Evolutionary conservation across 208 protist species (phyloP).

Genomic region (Acanthamoeba sp.): DNA sequence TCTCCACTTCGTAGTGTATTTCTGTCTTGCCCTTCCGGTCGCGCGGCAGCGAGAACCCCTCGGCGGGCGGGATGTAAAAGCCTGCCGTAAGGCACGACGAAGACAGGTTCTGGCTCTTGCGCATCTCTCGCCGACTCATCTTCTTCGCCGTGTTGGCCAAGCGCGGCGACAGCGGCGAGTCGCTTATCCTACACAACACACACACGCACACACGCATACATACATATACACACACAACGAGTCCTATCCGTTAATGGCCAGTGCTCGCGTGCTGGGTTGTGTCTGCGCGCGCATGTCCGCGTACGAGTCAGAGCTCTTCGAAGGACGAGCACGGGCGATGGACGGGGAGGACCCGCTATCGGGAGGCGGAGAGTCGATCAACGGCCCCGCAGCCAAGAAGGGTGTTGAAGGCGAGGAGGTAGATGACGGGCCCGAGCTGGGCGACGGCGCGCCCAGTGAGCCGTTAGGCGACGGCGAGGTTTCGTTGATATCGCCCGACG

Average conservation of each 20-base stretch:
- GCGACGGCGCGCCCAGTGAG: not conserved
- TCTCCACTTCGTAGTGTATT: constrained; percentile 41
- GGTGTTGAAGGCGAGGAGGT: not conserved
- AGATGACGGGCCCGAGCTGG: not conserved
- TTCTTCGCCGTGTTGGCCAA: not conserved
- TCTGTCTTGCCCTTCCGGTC: constrained; percentile 47
- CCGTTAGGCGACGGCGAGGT: not conserved
- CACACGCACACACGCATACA: too few species aligned
- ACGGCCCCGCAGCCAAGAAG: too few species aligned
- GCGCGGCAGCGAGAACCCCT: constrained; percentile 2
- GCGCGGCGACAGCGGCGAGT: too few species aligned
- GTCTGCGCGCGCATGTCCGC: too few species aligned
- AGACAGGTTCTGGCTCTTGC: constrained; percentile 29
- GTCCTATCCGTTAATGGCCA: too few species aligned
- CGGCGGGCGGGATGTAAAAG: not conserved
- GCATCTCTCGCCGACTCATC: constrained; percentile 13
- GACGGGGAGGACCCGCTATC: not conserved
- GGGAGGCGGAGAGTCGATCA: too few species aligned
- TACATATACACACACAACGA: too few species aligned
- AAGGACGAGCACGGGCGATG: not conserved
- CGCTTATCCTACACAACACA: too few species aligned
- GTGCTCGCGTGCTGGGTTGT: too few species aligned
- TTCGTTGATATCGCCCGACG: not conserved
- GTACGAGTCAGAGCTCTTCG: not conserved
- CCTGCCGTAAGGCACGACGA: not conserved